A percentile compares a stretch with the other conserved stretches of the same genome.
These are phyloP conservation scores for Trichosporon sp. DNA, from an alignment of 1,284 basidiomycete species.

Conservation along the genomic window DNA sequence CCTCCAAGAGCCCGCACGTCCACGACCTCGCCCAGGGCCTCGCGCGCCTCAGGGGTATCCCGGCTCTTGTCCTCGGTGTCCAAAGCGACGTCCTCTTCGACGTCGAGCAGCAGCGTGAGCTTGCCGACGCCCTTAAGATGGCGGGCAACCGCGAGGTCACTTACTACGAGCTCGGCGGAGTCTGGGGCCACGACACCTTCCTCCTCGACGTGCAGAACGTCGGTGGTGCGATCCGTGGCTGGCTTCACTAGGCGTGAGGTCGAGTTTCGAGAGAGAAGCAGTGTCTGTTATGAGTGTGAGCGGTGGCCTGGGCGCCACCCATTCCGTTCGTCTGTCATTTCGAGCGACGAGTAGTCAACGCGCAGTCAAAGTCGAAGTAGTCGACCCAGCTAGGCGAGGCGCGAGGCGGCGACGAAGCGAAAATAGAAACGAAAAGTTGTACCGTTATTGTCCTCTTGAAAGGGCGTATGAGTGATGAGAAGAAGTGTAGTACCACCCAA, in stretches of 20 bases:
- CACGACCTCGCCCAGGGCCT: slow-evolving; percentile 79
- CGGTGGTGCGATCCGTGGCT: slow-evolving; percentile 72
- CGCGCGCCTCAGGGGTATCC: slow-evolving; percentile 67
- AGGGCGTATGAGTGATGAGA: not conserved
- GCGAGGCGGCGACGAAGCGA: too few species aligned
- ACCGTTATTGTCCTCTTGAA: not conserved
- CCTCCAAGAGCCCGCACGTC: slow-evolving; percentile 64
- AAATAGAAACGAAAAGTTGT: not conserved
- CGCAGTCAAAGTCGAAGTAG: not conserved
- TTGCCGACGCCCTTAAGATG: slow-evolving; percentile 86
- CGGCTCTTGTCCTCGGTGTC: slow-evolving; percentile 84
- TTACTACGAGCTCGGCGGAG: slow-evolving; percentile 96
- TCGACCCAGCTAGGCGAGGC: too few species aligned
- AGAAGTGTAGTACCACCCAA: not conserved
- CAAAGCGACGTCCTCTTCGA: slow-evolving; percentile 97
- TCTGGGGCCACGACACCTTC: slow-evolving; percentile 98
- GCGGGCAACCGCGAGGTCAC: slow-evolving; percentile 81
- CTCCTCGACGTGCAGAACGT: slow-evolving; percentile 75
- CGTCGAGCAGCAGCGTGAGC: slow-evolving; percentile 93
- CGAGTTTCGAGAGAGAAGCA: too few species aligned
- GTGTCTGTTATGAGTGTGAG: too few species aligned
- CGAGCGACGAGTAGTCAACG: too few species aligned
- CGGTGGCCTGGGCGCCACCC: too few species aligned
- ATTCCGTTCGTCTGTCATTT: too few species aligned
- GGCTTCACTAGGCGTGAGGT: slow-evolving; percentile 36